These are phyloP conservation scores for Tarenaya hassleriana DNA, from an alignment of 345 rosid species.

Conservation along the genomic window DNA sequence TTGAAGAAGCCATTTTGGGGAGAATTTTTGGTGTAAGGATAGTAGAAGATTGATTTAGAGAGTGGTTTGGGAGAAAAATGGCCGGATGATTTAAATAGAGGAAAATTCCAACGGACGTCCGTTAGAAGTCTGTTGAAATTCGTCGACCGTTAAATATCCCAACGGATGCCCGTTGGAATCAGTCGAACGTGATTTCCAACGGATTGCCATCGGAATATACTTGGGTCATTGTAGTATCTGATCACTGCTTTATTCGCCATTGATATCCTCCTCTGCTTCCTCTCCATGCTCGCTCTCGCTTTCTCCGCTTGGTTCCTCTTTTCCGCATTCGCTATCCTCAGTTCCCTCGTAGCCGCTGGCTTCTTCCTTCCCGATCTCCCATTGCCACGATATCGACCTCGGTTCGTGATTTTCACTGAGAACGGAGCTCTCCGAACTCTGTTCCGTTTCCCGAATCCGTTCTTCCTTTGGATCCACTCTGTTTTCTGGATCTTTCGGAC, in stretches of 20 bases:
- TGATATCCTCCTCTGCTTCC: conserved; percentile 25
- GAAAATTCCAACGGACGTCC: no score
- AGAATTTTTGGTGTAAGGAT: no score
- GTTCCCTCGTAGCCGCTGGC: conserved; percentile 2
- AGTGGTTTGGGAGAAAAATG: no score
- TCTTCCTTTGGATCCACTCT: conserved; percentile 34
- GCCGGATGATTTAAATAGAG: no score
- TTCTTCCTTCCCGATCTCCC: background rate
- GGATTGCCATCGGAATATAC: no score
- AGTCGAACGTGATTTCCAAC: no score
- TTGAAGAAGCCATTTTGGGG: no score
- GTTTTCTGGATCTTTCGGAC: conserved; percentile 35
- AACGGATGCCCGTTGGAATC: no score
- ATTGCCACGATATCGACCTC: no score
- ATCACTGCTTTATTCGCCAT: conserved; percentile 34
- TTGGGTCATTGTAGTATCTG: conserved; percentile 28
- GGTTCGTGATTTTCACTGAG: background rate
- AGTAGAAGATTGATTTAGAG: no score
- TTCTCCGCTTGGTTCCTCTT: conserved; percentile 24
- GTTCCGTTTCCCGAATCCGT: background rate
- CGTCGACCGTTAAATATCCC: no score
- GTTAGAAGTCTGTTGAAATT: no score
- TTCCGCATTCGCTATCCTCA: conserved; percentile 9
- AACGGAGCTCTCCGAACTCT: background rate
- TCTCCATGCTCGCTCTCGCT: conserved; percentile 29